These are phyloP conservation scores for Candida insectorum DNA, from an alignment of 805 yeast genomes.

Conservation along the genomic window DNA sequence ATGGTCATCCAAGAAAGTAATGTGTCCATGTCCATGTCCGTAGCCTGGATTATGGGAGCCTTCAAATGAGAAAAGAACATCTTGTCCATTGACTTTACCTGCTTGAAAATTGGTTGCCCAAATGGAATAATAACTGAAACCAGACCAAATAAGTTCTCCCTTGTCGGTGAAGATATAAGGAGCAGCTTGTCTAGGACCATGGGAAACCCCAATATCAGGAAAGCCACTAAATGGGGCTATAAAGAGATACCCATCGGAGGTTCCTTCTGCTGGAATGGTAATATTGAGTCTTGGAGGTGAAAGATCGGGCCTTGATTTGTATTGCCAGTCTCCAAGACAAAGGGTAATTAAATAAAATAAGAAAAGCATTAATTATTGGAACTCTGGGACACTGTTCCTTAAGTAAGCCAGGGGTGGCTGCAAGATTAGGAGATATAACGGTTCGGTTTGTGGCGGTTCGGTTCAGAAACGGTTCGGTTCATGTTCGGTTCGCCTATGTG, in stretches of 20 bases:
- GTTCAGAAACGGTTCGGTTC: too few species aligned
- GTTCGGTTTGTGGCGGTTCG: too few species aligned
- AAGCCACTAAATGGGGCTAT: slow-evolving; percentile 25
- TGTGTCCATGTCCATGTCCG: slow-evolving; percentile 28
- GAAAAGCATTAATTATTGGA: background rate
- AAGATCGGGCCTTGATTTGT: slow-evolving; percentile 33
- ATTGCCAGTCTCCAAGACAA: slow-evolving; percentile 25
- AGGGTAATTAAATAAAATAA: background rate
- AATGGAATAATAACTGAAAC: slow-evolving; percentile 28
- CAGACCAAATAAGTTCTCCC: slow-evolving; percentile 39
- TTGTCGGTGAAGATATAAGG: slow-evolving; percentile 29
- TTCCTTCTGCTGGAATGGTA: slow-evolving; percentile 20
- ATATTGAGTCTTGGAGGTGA: slow-evolving; percentile 28
- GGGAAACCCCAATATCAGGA: slow-evolving; percentile 15
- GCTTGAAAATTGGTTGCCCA: slow-evolving; percentile 31
- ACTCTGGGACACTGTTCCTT: too few species aligned
- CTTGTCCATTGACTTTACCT: slow-evolving; percentile 19
- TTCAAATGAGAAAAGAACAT: slow-evolving; percentile 29
- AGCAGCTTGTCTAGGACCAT: slow-evolving; percentile 30
- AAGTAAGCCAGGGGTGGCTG: too few species aligned
- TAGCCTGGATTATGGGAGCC: slow-evolving; percentile 28
- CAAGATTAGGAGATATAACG: too few species aligned
- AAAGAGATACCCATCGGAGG: slow-evolving; percentile 27
- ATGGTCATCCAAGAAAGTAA: slow-evolving; percentile 24
- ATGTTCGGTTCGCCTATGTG: too few species aligned